Conservation (phyloP, 1,284 basidiomycete species). For the Heterobasidion annosum region DNA sequence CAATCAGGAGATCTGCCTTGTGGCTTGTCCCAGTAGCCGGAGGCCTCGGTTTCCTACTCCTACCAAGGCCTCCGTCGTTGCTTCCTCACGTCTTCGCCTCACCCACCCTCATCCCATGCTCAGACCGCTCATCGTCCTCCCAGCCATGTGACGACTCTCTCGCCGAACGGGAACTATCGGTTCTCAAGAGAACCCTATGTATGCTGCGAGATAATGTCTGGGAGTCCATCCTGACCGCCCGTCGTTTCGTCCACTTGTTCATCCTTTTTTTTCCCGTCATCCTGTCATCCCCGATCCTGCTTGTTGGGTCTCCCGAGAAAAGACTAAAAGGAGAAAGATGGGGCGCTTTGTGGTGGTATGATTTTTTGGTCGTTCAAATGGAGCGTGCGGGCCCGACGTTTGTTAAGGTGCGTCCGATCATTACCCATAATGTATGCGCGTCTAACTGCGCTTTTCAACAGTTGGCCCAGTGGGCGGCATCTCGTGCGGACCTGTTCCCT, state of each 20-base stretch:
- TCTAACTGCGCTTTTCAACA: constrained; percentile 19
- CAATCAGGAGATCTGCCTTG: constrained; percentile 24
- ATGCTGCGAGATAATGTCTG: constrained; percentile 53
- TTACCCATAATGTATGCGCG: not conserved
- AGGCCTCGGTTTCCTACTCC: constrained; percentile 40
- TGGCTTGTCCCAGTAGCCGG: constrained; percentile 51
- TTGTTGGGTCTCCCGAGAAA: constrained; percentile 59
- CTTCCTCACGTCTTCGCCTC: constrained; percentile 45
- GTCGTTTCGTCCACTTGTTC: constrained; percentile 81
- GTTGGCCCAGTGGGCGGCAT: constrained; percentile 98
- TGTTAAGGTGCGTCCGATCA: constrained; percentile 65
- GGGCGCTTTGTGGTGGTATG: constrained; percentile 96
- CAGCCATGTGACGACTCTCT: constrained; percentile 46
- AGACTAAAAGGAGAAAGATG: constrained; percentile 62
- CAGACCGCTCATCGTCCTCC: constrained; percentile 15
- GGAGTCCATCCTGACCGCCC: constrained; percentile 82
- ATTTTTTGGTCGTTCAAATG: constrained; percentile 84
- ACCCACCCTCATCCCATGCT: constrained; percentile 55
- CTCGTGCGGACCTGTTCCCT: constrained; percentile 91
- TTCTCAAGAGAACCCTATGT: constrained; percentile 31
- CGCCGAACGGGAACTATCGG: constrained; percentile 42
- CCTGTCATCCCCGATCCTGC: constrained; percentile 75
- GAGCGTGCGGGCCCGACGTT: constrained; percentile 94
- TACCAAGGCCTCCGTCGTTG: constrained; percentile 29
- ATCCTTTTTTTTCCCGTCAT: constrained; percentile 87